phyloP scores from a whole-genome alignment of 768 basidiomycete species.

The Gymnopilus junonius region DNA sequence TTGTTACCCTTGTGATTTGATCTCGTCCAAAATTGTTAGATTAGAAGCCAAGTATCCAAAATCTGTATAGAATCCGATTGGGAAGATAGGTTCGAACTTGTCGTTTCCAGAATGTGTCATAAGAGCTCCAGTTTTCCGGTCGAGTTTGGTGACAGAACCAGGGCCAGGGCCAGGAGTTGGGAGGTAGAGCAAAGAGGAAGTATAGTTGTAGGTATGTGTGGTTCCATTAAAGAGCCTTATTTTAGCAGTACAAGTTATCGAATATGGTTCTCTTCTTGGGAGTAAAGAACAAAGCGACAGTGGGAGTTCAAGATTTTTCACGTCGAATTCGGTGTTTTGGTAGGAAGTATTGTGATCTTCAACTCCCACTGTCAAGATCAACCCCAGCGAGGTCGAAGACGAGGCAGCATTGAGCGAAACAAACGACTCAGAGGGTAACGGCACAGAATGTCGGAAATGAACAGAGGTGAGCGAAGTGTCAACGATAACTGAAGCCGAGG shows the following conservation, averaged over 20 bases:
- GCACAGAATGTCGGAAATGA: background rate
- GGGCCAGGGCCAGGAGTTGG: conserved; percentile 33
- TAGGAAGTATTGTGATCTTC: background rate
- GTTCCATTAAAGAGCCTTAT: background rate
- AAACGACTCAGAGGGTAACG: background rate
- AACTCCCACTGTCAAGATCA: background rate
- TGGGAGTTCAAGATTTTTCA: conserved; percentile 3
- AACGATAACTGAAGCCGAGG: conserved; percentile 6
- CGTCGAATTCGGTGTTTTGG: background rate
- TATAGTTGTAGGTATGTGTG: background rate
- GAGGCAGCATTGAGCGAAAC: background rate
- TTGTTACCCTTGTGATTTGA: conserved; percentile 48
- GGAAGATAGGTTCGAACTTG: conserved; percentile 44
- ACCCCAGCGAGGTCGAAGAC: background rate
- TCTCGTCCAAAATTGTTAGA: conserved; percentile 43
- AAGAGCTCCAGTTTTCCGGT: conserved; percentile 48
- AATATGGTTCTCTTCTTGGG: conserved; percentile 7
- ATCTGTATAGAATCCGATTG: conserved; percentile 58
- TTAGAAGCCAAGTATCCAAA: conserved; percentile 46
- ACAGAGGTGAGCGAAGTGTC: conserved; percentile 1
- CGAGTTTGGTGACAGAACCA: conserved; percentile 51
- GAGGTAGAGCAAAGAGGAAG: conserved; percentile 37
- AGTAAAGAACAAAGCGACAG: conserved; percentile 7
- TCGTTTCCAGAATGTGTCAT: conserved; percentile 37
- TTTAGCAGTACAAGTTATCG: background rate